Evolutionary conservation across 2,329 filamentous ascomycete genomes (phyloP).

Genomic region (Achaetomium macrosporum): DNA sequence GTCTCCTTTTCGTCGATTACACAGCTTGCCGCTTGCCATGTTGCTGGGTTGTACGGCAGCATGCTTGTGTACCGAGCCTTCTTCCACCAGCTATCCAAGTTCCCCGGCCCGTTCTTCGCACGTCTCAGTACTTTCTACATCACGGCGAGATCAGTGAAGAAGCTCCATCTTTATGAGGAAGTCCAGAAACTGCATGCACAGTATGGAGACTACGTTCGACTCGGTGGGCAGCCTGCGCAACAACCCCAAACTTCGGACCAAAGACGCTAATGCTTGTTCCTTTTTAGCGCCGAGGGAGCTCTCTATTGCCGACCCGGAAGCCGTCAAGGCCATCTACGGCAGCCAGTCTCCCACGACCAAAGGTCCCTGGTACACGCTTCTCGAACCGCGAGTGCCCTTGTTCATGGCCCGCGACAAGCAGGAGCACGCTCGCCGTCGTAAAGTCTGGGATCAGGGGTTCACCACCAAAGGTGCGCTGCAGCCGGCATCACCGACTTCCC

Average conservation of each 20-base stretch:
- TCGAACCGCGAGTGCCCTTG: conserved; percentile 28
- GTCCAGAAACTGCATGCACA: conserved; percentile 19
- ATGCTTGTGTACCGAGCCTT: conserved; percentile 23
- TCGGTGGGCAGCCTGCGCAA: conserved; percentile 14
- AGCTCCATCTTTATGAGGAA: conserved; percentile 22
- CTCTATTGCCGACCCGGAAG: conserved; percentile 28
- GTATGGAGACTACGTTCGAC: conserved; percentile 21
- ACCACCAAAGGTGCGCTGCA: conserved; percentile 22
- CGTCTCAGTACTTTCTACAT: conserved; percentile 22
- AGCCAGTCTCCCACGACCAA: conserved; percentile 29
- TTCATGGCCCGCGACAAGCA: conserved; percentile 30
- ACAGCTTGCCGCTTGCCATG: background rate
- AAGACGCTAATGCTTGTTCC: background rate
- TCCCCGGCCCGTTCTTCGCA: conserved; percentile 16
- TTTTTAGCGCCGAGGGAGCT: conserved; percentile 26
- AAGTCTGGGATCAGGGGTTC: conserved; percentile 32
- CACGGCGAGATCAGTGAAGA: conserved; percentile 18
- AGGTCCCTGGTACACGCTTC: conserved; percentile 31
- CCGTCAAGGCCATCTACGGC: conserved; percentile 28
- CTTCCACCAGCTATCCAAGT: conserved; percentile 18
- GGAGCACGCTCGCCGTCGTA: conserved; percentile 29
- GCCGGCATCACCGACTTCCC: too few relatives aligned
- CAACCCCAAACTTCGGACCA: background rate
- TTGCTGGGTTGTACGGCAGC: conserved; percentile 18
- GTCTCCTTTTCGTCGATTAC: background rate